A percentile compares a stretch with the other conserved stretches of the same genome.
These are phyloP conservation scores for Dactylorhiza incarnata DNA, from an alignment of 106 monocot genomes.

Conservation along the genomic window DNA sequence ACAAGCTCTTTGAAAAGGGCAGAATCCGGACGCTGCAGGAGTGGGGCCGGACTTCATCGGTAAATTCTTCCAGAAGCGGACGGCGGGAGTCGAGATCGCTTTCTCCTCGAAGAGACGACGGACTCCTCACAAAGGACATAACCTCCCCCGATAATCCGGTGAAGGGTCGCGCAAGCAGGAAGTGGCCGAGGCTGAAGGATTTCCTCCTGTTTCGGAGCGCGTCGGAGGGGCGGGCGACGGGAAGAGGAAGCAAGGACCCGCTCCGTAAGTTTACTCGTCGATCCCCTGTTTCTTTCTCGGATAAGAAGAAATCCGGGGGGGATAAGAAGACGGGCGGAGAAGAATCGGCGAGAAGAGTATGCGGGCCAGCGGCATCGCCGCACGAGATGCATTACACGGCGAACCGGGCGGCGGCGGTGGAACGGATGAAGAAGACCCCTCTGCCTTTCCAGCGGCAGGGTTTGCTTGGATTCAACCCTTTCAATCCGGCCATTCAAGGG, in stretches of 20 bases:
- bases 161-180: slow-evolving; percentile 25
- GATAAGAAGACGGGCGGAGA: slow-evolving; percentile 10
- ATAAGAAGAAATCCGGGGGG: neutral
- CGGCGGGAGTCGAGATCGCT: slow-evolving; percentile 29
- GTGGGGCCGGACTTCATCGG: neutral
- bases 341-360: neutral
- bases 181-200: slow-evolving; percentile 48
- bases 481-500: neutral
- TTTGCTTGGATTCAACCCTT: slow-evolving; percentile 20
- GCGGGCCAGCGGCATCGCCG: neutral
- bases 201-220: slow-evolving; percentile 65
- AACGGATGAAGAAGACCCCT: slow-evolving; percentile 32
- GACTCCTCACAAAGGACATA: neutral
- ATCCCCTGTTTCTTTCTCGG: neutral
- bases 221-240: slow-evolving; percentile 44
- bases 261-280: slow-evolving; percentile 28
- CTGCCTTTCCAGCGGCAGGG: slow-evolving; percentile 26
- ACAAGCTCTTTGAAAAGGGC: neutral
- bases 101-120: slow-evolving; percentile 30
- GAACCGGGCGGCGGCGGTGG: slow-evolving; percentile 14
- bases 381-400: slow-evolving; percentile 20
- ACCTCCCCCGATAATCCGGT: neutral
- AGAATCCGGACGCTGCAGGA: neutral
- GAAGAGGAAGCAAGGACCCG: slow-evolving; percentile 35
- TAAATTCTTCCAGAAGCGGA: slow-evolving; percentile 6